Evolutionary conservation across 2,329 filamentous ascomycete species (phyloP).

Genomic region (Penicillium sumatraense): DNA sequence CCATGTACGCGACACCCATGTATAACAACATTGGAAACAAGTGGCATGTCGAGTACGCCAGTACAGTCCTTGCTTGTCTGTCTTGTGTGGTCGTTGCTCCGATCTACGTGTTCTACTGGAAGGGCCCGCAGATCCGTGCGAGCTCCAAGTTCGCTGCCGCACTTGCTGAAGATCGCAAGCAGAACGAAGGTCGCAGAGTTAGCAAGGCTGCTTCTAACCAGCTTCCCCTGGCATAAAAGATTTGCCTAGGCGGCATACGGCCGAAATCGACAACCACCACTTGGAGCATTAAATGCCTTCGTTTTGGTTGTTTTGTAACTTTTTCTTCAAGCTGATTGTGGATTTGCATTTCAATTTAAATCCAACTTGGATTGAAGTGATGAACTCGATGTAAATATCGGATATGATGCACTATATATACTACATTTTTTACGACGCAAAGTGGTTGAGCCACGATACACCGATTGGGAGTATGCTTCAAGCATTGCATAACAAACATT

Average conservation of each 20-base stretch:
- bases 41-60: slow-evolving; percentile 59
- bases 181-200: slow-evolving; percentile 30
- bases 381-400: not conserved
- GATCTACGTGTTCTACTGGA: slow-evolving; percentile 68
- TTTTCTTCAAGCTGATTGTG: no score
- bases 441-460: no score
- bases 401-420: not conserved
- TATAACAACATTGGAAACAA: slow-evolving; percentile 60
- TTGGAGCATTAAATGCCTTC: no score
- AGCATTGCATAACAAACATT: no score
- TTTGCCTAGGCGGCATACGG: no score
- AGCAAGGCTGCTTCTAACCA: slow-evolving; percentile 24
- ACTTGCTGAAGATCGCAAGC: slow-evolving; percentile 43
- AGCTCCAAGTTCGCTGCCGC: slow-evolving; percentile 65
- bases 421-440: not conserved
- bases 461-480: no score
- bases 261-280: no score
- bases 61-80: slow-evolving; percentile 63
- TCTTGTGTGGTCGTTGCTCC: slow-evolving; percentile 62
- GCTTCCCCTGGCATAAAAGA: no score
- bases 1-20: slow-evolving; percentile 68
- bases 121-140: slow-evolving; percentile 60
- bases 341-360: not conserved
- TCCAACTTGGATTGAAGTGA: not conserved
- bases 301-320: no score